Base-by-base conservation (phyloP, 306 rosid species). In the Casuarina cunninghamiana region DNA sequence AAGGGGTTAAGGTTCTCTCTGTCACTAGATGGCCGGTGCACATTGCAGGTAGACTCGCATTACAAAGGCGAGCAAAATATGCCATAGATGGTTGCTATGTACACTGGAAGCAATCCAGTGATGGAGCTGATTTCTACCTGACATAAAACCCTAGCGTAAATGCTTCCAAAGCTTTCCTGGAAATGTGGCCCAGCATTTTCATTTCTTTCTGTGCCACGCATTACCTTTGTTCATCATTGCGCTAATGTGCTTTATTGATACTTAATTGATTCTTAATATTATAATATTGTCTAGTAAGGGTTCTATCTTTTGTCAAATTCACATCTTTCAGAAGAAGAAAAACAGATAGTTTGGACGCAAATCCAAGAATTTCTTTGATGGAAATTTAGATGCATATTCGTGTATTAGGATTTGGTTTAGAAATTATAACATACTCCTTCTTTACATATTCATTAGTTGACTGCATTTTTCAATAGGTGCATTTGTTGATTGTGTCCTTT, bases 391-490 rank as follows among this genome's bases (percentile, higher is more conserved):
- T 26, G 32, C 32, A 26, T 57, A 35, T 58, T 37, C 3, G 21
- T 58, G 16, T 39, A 58, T 26, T 66, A 8, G 71, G 71, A 17
- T n/a, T 42, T 7, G 49, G 17, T 66, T 8, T 41, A 42, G 41
- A 41, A 13, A 66, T 66, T 6, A 66, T 49, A 7, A 49, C 32
- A 42, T n/a, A n/a, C 21, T 1, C 49, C 16, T 66, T 8, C n/a
- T 41, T 42, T 41, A 42, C 35, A 9, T 17, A 66, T 41, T 66
- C n/a, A 17, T 44, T 67, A 42, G 13, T 58, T 19, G 37, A 42
- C 12, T 5, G 12, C 13, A 81, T 63, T 70, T 73, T 58, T 72
- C 66, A 51, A 73, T 69, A 61, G 53, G 51, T 81, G 69, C 26
- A 46, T 44, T 12, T 71, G 16, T 77, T 78, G 63, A 42, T 80